Conservation (phyloP, 352 stramenopile species). For the Phytophthora ramorum region DNA sequence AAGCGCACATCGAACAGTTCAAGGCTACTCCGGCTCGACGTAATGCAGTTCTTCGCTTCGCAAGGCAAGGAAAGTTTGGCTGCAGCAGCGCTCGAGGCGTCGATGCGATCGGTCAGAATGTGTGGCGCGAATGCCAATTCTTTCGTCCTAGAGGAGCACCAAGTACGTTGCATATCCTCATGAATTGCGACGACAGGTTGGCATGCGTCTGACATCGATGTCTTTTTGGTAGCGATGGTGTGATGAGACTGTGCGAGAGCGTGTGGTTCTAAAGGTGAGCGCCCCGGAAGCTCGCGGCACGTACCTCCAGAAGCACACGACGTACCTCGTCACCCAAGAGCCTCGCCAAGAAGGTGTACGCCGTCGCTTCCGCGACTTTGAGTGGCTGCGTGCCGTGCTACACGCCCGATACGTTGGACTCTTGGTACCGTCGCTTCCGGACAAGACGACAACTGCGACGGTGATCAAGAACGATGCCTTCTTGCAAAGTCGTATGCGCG, state of each 20-base stretch:
- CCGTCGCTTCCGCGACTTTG: slow-evolving; percentile 78
- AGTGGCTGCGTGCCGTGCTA: slow-evolving; percentile 72
- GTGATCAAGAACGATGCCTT: slow-evolving; percentile 60
- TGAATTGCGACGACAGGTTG: background rate
- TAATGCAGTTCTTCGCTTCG: slow-evolving; percentile 55
- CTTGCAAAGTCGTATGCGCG: slow-evolving; percentile 67
- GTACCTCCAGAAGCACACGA: slow-evolving; percentile 82
- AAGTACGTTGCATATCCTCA: slow-evolving; percentile 23
- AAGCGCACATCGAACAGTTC: slow-evolving; percentile 3
- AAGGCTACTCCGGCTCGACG: background rate
- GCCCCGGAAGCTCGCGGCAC: slow-evolving; percentile 61
- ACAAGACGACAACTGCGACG: slow-evolving; percentile 57
- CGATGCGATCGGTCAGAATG: slow-evolving; percentile 45
- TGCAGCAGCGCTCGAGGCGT: slow-evolving; percentile 34
- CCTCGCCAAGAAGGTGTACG: slow-evolving; percentile 43
- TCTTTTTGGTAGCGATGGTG: slow-evolving; percentile 29
- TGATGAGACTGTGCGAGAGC: slow-evolving; percentile 25
- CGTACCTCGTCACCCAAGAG: slow-evolving; percentile 59
- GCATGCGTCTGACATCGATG: slow-evolving; percentile 2
- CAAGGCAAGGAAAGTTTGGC: slow-evolving; percentile 39
- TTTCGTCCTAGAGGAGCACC: slow-evolving; percentile 39
- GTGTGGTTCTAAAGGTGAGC: slow-evolving; percentile 44
- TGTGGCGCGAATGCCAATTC: slow-evolving; percentile 20
- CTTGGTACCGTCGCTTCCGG: slow-evolving; percentile 68
- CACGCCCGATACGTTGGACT: slow-evolving; percentile 68